Evolutionary conservation across 805 yeast species (phyloP), one percentile per base, ranked within the genome.

Genomic region (Candida andamanensis): DNA sequence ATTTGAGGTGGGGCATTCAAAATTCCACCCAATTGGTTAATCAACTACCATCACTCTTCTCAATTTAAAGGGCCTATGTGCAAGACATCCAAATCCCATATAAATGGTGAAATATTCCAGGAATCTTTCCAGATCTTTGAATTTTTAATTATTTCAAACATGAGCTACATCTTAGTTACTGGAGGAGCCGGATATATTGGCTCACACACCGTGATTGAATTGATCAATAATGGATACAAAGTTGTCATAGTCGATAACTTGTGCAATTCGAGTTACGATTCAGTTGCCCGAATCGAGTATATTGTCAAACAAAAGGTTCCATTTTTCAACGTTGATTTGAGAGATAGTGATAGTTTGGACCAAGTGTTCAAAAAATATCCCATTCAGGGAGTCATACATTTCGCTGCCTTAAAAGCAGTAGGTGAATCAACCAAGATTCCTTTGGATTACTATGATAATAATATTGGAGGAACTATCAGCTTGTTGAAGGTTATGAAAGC

Each of bases 171-270:
- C 27, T 63, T 82, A 33, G 89, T 84, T 17, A 82, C 92, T 15
- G 94, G 94, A 27, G 94, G 94, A 29, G 85, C 90, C 17, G 92
- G 95, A 14, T 84, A 84, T 58, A 82, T 85, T 48, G 94, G 92
- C 16, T 80, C 90, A 7, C 92, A 84, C 52, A 80, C 90, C 1
- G 84, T 72, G 12, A 74, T 77, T 29, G 82, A 76, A 45, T 66
- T 80, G 32, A 52, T 78, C 30, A 68, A 72, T 38, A 66, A 72
- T 32, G 85, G 85, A 16, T 71, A 76, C 47, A 69, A 78, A 17
- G 85, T 82, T 19, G 78, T 84, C n/a, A 71, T 84, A 26, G 75
- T 79, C 15, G 95, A 84, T 54, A 80, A 79, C 53, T 61, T 80
- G 37, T 58, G 67, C 46, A 84, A 80, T 47, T 78, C 92, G 2